phyloP scores from a whole-genome alignment of 768 basidiomycete species.

The Sporobolomyces roseus region DNA sequence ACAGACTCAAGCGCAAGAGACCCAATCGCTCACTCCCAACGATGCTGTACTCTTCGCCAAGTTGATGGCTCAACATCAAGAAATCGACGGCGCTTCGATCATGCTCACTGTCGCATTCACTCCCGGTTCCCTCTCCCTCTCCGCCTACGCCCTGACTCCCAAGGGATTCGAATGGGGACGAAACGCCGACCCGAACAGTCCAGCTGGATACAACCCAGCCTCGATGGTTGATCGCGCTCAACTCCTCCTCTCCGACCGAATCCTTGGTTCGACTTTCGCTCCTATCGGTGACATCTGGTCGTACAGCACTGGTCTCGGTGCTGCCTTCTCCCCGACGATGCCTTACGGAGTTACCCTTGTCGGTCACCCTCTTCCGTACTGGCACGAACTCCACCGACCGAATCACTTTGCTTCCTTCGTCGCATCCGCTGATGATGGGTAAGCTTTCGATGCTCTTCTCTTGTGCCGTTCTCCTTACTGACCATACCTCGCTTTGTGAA shows the following conservation, averaged over 20 bases:
- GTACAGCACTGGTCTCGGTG: conserved; percentile 53
- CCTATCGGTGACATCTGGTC: conserved; percentile 92
- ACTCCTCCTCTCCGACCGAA: conserved; percentile 85
- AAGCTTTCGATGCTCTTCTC: neutral
- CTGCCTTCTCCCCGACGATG: conserved; percentile 41
- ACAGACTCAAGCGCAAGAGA: conserved; percentile 92
- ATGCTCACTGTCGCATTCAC: conserved; percentile 94
- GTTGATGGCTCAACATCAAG: conserved; percentile 92
- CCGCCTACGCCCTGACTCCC: conserved; percentile 82
- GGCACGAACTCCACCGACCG: conserved; percentile 43
- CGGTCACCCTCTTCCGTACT: conserved; percentile 41
- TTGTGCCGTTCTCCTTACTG: neutral
- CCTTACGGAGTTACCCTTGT: conserved; percentile 44
- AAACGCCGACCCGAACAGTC: conserved; percentile 57
- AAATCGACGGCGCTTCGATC: conserved; percentile 83
- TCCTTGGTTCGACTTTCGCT: conserved; percentile 94
- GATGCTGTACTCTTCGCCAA: conserved; percentile 94
- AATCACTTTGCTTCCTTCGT: conserved; percentile 42
- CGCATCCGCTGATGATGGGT: conserved; percentile 36
- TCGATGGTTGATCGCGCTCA: conserved; percentile 93
- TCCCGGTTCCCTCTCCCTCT: conserved; percentile 92
- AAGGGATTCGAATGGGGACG: conserved; percentile 97
- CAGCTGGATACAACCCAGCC: conserved; percentile 79
- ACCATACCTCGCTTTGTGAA: neutral
- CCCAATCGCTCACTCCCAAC: conserved; percentile 83